Evolutionary conservation across 306 rosid genomes (phyloP), one percentile per base, ranked within the genome.

Genomic region (Vachellia pachyceras): DNA sequence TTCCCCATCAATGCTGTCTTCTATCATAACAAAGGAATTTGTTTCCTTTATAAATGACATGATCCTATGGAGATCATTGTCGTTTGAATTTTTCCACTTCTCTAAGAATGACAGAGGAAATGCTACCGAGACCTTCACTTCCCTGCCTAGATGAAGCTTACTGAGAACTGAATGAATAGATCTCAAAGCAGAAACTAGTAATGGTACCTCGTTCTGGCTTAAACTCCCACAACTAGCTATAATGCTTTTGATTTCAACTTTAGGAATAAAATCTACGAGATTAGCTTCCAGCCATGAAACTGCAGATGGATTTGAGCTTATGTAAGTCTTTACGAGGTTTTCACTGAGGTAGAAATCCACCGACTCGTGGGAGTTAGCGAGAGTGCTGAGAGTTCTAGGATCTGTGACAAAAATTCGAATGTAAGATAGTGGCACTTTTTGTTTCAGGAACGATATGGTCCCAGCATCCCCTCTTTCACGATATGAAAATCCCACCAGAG

Each of bases 321-420:
- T 39, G 71, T 77, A 75, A 60, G 22, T 80, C 45, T 82, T 69
- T 37, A 84, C 84, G 64, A 83, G 84, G 80, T 57, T 84, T 79
- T 74, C 85, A 49, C 82, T 86, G 15, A 92, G 72, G 89, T 86
- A 89, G 52, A 90, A 79, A 89, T 90, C 93, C 70, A 89, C 78
- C 42, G 88, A 83, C 47, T 76, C 76, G 3, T 89, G 84, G 69
- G 86, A 72, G 76, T 83, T 63, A 37, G 80, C 65, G 8, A 90
- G 79, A 66, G 84, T 64, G 73, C 79, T 58, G 67, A 88, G 73
- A 77, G 70, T 82, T 81, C 85, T 86, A 58, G 65, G 86, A 79
- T 87, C 90, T 20, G 78, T 72, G 52, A 76, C 80, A 23, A 70
- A 75, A 42, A 84, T 49, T 46, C 83, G 84, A 88, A 87, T 89